phyloP scores from a whole-genome alignment of 106 monocot genomes.

The Chionographis japonica region DNA sequence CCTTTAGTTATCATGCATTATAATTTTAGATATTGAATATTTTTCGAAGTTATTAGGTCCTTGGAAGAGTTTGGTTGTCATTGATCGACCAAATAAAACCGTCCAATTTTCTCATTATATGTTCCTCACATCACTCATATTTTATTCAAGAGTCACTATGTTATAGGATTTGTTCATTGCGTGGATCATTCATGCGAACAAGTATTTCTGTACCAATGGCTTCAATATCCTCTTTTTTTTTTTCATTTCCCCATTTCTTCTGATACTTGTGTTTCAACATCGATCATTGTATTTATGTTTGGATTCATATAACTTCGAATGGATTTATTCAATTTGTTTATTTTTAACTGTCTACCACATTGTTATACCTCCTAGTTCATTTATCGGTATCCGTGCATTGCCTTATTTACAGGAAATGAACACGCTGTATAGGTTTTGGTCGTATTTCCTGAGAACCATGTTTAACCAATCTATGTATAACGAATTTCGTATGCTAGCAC shows the following conservation, averaged over 20 bases:
- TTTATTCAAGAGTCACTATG: too few relatives aligned
- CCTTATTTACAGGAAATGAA: conserved; percentile 90
- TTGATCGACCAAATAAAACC: too few relatives aligned
- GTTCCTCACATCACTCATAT: too few relatives aligned
- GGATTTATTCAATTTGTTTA: not conserved
- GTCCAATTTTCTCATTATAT: too few relatives aligned
- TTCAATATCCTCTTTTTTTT: too few relatives aligned
- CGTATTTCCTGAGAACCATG: conserved; percentile 73
- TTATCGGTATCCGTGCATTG: not conserved
- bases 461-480: conserved; percentile 76
- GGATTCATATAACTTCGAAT: not conserved
- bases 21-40: not conserved
- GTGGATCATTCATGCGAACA: too few relatives aligned
- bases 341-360: not conserved
- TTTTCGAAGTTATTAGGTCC: not conserved
- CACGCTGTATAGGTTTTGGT: conserved; percentile 91
- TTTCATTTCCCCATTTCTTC: too few relatives aligned
- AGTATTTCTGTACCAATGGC: too few relatives aligned
- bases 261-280: too few relatives aligned
- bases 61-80: too few relatives aligned
- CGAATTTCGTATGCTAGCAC: conserved; percentile 70
- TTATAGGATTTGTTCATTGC: too few relatives aligned
- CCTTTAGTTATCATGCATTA: not conserved
- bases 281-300: too few relatives aligned
- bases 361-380: conserved; percentile 1